phyloP scores from a whole-genome alignment of 305 asterid species.

The Nicotiana rustica region DNA sequence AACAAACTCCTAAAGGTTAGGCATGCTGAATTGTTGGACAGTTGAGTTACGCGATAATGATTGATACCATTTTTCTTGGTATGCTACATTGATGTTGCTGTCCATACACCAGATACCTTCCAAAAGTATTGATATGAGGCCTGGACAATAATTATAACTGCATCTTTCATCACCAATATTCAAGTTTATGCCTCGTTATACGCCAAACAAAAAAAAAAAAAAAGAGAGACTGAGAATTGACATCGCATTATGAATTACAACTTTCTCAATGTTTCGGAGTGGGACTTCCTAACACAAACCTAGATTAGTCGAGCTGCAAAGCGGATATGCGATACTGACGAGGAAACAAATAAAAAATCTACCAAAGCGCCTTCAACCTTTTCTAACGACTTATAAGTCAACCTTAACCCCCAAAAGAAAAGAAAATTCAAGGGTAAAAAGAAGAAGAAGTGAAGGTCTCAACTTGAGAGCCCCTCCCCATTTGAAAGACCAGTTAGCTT shows the following conservation, averaged over 20 bases:
- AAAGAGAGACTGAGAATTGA: no score
- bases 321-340: no score
- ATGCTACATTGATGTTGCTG: not conserved
- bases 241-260: no score
- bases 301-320: no score
- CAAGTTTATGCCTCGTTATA: not conserved
- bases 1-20: not conserved
- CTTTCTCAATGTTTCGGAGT: no score
- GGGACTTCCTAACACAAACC: no score
- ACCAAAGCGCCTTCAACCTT: no score
- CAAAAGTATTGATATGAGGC: not conserved
- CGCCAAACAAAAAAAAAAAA: not conserved
- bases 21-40: not conserved
- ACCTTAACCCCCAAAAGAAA: not conserved
- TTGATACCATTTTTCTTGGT: not conserved
- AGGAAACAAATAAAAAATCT: no score
- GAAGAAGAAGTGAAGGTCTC: not conserved
- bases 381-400: not conserved
- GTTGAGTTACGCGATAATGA: not conserved
- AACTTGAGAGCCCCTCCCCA: not conserved
- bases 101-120: not conserved
- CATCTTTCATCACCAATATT: not conserved
- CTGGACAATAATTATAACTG: not conserved
- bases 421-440: not conserved
- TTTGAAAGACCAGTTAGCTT: constrained; percentile 15